Conservation (phyloP, 2,329 filamentous ascomycete genomes). For the Gaeumannomyces sp. region DNA sequence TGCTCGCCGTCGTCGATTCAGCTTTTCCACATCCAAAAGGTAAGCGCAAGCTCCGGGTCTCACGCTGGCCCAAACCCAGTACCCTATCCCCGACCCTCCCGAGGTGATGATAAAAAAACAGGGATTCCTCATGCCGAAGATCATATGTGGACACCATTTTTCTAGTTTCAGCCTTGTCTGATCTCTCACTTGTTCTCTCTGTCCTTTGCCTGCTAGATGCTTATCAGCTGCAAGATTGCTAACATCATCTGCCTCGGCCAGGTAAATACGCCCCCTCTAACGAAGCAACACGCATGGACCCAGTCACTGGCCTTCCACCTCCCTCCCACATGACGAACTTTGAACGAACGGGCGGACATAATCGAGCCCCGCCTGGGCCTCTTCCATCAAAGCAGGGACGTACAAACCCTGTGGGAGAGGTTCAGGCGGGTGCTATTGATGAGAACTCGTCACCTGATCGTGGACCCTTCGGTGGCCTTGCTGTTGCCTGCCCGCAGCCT, state of each 20-base stretch:
- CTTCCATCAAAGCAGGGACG: constrained; percentile 49
- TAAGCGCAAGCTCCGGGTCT: constrained; percentile 25
- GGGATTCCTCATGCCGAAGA: constrained; percentile 66
- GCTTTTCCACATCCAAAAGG: constrained; percentile 36
- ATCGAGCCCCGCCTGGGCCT: constrained; percentile 43
- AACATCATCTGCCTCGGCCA: constrained; percentile 13
- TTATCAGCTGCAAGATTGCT: constrained; percentile 12
- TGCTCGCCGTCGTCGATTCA: background rate
- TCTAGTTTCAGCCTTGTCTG: constrained; percentile 63
- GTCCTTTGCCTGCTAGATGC: constrained; percentile 1
- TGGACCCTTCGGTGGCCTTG: constrained; percentile 1
- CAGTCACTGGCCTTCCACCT: background rate
- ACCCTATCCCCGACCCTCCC: constrained; percentile 19
- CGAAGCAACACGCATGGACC: constrained; percentile 19
- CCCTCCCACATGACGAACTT: constrained; percentile 48
- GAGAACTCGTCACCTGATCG: constrained; percentile 60
- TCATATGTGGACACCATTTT: constrained; percentile 51
- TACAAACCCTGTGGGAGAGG: constrained; percentile 56
- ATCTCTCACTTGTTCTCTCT: constrained; percentile 30
- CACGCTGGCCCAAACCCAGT: constrained; percentile 9
- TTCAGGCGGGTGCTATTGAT: constrained; percentile 50
- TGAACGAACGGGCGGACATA: constrained; percentile 69
- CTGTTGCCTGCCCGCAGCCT: constrained; percentile 10
- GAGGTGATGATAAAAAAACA: constrained; percentile 56
- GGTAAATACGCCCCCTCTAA: constrained; percentile 16